Evolutionary conservation across 2,329 filamentous ascomycete genomes (phyloP), one percentile per base, ranked within the genome.

Genomic region (Diaporthe sp.): DNA sequence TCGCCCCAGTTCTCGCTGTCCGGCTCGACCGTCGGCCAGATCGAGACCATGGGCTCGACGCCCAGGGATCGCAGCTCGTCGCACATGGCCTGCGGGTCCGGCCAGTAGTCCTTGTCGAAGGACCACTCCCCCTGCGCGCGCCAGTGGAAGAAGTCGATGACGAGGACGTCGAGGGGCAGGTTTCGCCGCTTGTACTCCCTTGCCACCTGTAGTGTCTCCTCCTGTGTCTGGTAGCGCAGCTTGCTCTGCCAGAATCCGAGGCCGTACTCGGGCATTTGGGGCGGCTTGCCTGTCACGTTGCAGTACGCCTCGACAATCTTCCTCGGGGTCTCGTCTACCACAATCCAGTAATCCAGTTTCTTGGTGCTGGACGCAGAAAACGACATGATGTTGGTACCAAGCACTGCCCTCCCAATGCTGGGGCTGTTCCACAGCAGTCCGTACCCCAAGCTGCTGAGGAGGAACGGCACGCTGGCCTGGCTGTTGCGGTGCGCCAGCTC

Each of bases 181-280:
- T 88, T 79, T 1, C 90, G 83, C 42, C 83, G 82, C 69, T 86
- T 87, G 76, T 93, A 90, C 78, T 92, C 90, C 7, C 91, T 81
- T 0, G 91, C 91, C 0, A 93, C 87, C 8, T 84, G 81, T 0
- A 93, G 84, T 0, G 92, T 79, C 79, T 93, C 90, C 25, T 92
- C 90, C 78, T 93, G 92, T 0, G 89, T 92, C 80, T 90, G 89
- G 77, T 93, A 93, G 1, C 91, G 86, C 15, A 93, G 83, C 81
- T 92, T 93, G 81, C 90, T 92, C 79, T 93, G 91, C 91, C 91
- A 93, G 79, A 93, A 93, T 0, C 91, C 91, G 0, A 93, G 84
- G 0, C 91, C 91, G 77, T 92, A 92, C 77, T 92, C 91, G 2
- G 91, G 92, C 91, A 93, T 93, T 87, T 90, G 90, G 0, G 92